Evolutionary conservation across 2,329 filamentous ascomycete species (phyloP).

Genomic region (Epichloe gansuensis): DNA sequence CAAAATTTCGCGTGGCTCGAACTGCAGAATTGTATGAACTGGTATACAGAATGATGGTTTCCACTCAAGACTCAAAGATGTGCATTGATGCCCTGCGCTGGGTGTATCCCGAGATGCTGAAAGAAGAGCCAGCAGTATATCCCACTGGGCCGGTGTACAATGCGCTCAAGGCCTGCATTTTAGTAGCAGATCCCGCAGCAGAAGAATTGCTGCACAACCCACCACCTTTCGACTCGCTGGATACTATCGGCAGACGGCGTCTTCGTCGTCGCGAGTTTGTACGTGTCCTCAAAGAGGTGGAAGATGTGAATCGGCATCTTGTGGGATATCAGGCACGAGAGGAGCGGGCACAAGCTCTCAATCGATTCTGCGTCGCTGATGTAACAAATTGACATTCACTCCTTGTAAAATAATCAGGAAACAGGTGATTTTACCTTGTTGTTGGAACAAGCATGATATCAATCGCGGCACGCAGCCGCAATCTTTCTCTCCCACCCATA

Average conservation of each 20-base stretch:
- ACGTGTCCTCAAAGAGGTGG: constrained; percentile 20
- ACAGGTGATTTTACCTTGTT: too few relatives aligned
- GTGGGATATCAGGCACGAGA: constrained; percentile 7
- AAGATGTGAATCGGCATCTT: constrained; percentile 11
- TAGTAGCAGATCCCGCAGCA: constrained; percentile 40
- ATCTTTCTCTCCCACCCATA: too few relatives aligned
- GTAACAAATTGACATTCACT: background rate
- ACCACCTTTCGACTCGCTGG: constrained; percentile 2
- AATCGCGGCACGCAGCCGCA: too few relatives aligned
- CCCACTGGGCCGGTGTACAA: constrained; percentile 31
- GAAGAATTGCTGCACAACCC: constrained; percentile 17
- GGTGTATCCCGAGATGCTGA: constrained; percentile 46
- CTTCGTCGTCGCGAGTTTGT: constrained; percentile 21
- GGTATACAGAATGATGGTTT: constrained; percentile 37
- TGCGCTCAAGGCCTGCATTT: constrained; percentile 41
- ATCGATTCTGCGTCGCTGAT: constrained; percentile 2
- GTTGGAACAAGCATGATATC: too few relatives aligned
- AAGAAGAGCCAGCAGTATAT: constrained; percentile 38
- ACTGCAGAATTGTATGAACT: constrained; percentile 42
- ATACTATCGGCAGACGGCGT: constrained; percentile 10
- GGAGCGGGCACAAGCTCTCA: constrained; percentile 8
- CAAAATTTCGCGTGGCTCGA: constrained; percentile 36
- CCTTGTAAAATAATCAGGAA: background rate
- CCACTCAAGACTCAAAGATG: constrained; percentile 27
- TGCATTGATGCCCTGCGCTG: constrained; percentile 38